Evolutionary conservation across 1,284 basidiomycete genomes (phyloP).

Genomic region (Sporisorium iseilematis-ciliati): DNA sequence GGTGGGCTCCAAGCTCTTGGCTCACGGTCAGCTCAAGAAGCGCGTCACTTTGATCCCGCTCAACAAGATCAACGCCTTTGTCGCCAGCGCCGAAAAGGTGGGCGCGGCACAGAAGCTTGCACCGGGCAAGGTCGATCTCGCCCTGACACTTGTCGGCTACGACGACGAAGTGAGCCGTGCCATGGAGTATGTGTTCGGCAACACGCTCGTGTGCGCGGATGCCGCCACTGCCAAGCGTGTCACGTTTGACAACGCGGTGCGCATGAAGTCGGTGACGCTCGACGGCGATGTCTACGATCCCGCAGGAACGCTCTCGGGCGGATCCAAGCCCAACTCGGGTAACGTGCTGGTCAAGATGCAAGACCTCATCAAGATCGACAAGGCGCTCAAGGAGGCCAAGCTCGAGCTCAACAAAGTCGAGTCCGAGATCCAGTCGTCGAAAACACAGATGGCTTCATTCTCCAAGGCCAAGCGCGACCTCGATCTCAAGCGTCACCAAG

Average conservation of each 20-base stretch:
- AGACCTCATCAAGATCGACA: conserved; percentile 78
- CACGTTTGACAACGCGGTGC: conserved; percentile 83
- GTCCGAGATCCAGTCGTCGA: conserved; percentile 74
- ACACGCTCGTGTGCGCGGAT: conserved; percentile 91
- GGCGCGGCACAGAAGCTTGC: conserved; percentile 81
- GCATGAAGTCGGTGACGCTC: conserved; percentile 87
- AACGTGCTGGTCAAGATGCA: conserved; percentile 88
- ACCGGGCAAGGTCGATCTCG: conserved; percentile 82
- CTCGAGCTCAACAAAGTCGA: conserved; percentile 75
- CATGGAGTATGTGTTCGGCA: conserved; percentile 93
- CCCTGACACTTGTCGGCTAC: conserved; percentile 88
- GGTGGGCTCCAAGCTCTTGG: conserved; percentile 86
- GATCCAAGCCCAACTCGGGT: conserved; percentile 80
- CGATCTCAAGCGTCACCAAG: conserved; percentile 90
- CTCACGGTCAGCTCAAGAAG: conserved; percentile 85
- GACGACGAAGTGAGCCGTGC: conserved; percentile 86
- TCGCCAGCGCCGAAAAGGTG: conserved; percentile 80
- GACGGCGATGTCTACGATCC: conserved; percentile 98
- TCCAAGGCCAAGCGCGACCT: conserved; percentile 78
- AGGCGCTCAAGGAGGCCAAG: conserved; percentile 74
- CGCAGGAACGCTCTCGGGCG: conserved; percentile 91
- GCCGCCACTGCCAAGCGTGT: conserved; percentile 88
- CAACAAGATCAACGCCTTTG: conserved; percentile 85
- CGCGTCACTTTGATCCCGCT: conserved; percentile 94
- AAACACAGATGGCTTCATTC: conserved; percentile 77